Percentiles rank a stretch among this genome's conserved stretches.
Conservation (phyloP, 345 rosid species). For the Eucalyptus erythrocorys region DNA sequence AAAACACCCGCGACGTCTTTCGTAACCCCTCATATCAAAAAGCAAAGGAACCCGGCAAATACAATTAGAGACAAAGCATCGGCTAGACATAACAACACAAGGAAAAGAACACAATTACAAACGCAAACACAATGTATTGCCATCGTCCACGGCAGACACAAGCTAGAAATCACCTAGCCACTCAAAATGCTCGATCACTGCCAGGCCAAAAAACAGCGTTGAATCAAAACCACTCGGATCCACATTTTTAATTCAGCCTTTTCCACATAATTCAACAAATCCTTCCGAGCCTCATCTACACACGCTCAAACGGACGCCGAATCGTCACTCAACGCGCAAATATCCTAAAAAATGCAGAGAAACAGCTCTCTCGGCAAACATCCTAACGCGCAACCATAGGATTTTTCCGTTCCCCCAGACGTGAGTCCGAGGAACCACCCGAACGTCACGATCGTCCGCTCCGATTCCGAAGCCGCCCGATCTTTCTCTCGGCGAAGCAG, state of each 20-base stretch:
- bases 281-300: not conserved
- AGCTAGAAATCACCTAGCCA: not conserved
- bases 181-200: not conserved
- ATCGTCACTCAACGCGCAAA: not conserved
- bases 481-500: not conserved
- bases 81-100: not conserved
- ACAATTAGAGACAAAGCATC: not conserved
- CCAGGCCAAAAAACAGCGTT: not conserved
- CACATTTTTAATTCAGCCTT: not conserved
- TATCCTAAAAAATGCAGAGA: not conserved
- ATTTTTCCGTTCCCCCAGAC: not conserved
- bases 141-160: not conserved
- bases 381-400: not conserved
- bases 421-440: not conserved
- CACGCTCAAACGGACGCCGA: not conserved
- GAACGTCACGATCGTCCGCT: not conserved
- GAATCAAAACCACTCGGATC: not conserved
- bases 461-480: not conserved
- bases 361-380: not conserved
- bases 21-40: not conserved
- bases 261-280: not conserved
- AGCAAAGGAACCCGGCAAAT: not conserved
- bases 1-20: not conserved
- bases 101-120: not conserved
- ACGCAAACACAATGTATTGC: not conserved